A percentile compares a stretch with the other conserved stretches of the same genome.
Evolutionary conservation across 192 early-diverging fungal genomes (phyloP).

Genomic region (Allomyces arbusculus): DNA sequence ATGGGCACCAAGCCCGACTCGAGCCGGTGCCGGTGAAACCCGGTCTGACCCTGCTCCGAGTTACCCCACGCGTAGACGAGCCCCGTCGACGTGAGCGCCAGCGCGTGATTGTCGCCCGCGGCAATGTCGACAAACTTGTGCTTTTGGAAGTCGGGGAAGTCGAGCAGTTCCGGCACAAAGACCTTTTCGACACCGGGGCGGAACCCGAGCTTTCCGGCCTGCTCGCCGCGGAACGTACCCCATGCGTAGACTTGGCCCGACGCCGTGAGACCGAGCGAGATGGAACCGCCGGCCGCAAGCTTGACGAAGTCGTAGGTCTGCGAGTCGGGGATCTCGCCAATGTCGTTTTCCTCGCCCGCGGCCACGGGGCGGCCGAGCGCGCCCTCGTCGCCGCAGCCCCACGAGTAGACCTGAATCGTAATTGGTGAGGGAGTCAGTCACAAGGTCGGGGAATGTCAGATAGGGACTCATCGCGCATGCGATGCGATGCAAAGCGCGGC

Average conservation of each 20-base stretch:
- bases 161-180: constrained; percentile 36
- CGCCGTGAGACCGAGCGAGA: constrained; percentile 54
- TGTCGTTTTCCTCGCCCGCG: constrained; percentile 46
- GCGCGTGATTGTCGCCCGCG: constrained; percentile 67
- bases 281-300: constrained; percentile 66
- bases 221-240: constrained; percentile 53
- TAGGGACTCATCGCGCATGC: neutral
- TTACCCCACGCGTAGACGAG: constrained; percentile 76
- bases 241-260: constrained; percentile 65
- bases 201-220: neutral
- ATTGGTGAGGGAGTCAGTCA: constrained; percentile 1
- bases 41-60: constrained; percentile 66
- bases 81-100: constrained; percentile 49
- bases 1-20: constrained; percentile 21
- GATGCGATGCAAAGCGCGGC: too few species aligned
- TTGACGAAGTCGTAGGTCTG: constrained; percentile 50
- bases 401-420: constrained; percentile 47
- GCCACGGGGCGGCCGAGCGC: constrained; percentile 51
- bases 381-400: constrained; percentile 90
- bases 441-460: neutral
- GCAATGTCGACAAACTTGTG: constrained; percentile 52
- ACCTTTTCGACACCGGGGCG: constrained; percentile 19
- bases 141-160: constrained; percentile 30
- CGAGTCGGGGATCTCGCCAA: constrained; percentile 43
- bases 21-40: constrained; percentile 47